Evolutionary conservation across 2,329 filamentous ascomycete species (phyloP), one percentile per base, ranked within the genome.

Genomic region (Fusarium phyllophilum): DNA sequence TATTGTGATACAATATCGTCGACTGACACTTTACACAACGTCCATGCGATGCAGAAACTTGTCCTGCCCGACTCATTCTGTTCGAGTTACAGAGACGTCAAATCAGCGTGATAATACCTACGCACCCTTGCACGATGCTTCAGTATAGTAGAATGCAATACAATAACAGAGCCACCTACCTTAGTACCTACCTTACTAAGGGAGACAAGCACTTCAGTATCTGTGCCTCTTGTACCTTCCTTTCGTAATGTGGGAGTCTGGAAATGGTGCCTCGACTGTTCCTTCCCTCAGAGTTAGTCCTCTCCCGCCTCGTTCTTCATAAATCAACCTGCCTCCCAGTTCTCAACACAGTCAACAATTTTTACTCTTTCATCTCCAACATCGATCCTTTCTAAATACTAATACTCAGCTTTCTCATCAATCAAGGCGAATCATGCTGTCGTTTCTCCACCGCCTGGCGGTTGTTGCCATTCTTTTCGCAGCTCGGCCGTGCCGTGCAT

Each of bases 391-490:
- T 29, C 22, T 59, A 26, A 41, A 45, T 29, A 31, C 13, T 34
- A 7, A 34, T 11, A 24, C 11, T 24, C 29, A 20, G 44, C 52
- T 45, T 41, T 41, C 33, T 52, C 18, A 36, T 52, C n/a, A 62
- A 46, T 44, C 26, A 15, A 48, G 51, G 39, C 48, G 11, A 62
- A 77, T 14, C n/a, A 82, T 82, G 80, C 48, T 75, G 46, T 66
- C 70, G 58, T 61, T 79, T 24, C 52, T 82, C 42, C 56, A 68
- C 61, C 75, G 75, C 57, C 77, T 73, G 68, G 78, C 77, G 34
- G 24, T 79, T 36, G 48, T 81, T 44, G 77, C 78, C 59, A 66
- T 76, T 36, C 63, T 81, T 55, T 77, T 78, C 33, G 73, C 74
- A 22, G 49, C 74, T 42, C 41, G 11, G 20, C 20, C 77, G 12